Base-by-base conservation (phyloP, 306 rosid species). In the Lathyrus aphaca region DNA sequence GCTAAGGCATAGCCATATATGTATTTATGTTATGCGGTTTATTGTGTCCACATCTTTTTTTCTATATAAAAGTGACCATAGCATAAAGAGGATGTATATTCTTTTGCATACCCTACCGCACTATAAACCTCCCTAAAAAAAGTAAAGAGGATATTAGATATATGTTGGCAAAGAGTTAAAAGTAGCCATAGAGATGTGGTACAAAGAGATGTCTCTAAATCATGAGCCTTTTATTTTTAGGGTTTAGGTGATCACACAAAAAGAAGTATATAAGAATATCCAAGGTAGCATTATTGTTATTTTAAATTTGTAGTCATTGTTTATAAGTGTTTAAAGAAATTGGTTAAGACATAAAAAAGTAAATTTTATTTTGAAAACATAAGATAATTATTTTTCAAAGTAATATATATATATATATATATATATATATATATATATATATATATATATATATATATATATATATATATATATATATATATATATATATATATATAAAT, bases 1-100 rank as follows among this genome's bases (percentile, higher is more conserved):
- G 46, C 74, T 49, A 73, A 67, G 43, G 39, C 66, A 66, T 66
- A 67, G 43, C 16, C 7, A 50, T 50, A 14, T 30, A 10, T 30
- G 38, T 69, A 45, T 62, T 74, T 72, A 45, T 45, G 50, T 74
- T 40, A 74, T 76, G 63, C 64, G 68, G 64, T 79, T 18, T 79
- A 21, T 68, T 23, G 25, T 69, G 76, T 79, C 68, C 76, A 62
- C 83, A 64, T 54, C 62, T 66, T 69, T 62, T n/a, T 49, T 49
- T 49, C 57, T 23, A 63, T 11, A 15, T 10, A 49, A 15, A 15
- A 29, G 44, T 76, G 8, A 38, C 27, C 29, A 0, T 9, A 3
- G 8, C 38, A 17, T 19, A 53, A 21, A 19, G 59, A 53, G 9
- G 35, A 10, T 53, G 32, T 53, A 23, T 53, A 53, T 23, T 21